Evolutionary conservation across 2,329 filamentous ascomycete species (phyloP).

Genomic region (Colletotrichum sp.): DNA sequence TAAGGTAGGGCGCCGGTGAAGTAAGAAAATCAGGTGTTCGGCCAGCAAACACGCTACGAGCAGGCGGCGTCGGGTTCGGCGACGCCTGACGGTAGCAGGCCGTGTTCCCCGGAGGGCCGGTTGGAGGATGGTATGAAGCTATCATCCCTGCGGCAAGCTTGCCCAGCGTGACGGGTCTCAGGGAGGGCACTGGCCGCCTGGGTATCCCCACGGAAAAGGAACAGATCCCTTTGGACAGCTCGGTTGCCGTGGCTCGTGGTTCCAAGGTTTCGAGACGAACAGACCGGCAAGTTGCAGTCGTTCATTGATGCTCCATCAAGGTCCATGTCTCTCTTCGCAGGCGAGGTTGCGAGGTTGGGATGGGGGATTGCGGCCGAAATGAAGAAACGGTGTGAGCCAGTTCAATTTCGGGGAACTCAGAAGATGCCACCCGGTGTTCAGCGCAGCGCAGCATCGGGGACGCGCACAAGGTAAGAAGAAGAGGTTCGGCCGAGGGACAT

Average conservation of each 20-base stretch:
- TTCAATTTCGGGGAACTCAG: not conserved
- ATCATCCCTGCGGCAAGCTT: constrained; percentile 6
- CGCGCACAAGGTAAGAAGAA: not conserved
- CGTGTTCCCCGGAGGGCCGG: constrained; percentile 12
- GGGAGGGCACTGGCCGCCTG: constrained; percentile 12
- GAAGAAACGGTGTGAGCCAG: not conserved
- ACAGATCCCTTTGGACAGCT: constrained; percentile 10
- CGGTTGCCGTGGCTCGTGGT: not conserved
- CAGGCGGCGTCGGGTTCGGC: not conserved
- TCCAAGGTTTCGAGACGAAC: not conserved
- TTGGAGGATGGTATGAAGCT: not conserved
- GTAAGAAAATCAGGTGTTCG: not conserved
- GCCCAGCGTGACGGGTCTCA: not conserved
- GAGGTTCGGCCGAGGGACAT: not conserved
- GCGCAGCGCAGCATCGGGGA: not conserved
- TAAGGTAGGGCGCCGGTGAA: not conserved
- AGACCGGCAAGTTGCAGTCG: not conserved
- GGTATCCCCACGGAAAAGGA: constrained; percentile 2
- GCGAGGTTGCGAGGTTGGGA: not conserved
- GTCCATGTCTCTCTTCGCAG: not conserved
- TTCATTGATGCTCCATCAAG: not conserved
- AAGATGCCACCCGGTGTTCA: not conserved
- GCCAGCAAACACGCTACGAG: not conserved
- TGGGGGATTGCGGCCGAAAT: not conserved
- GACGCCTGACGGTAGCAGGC: not conserved